These are phyloP conservation scores for Trichodelitschia bisporula DNA, from an alignment of 495 filamentous ascomycete genomes.

Conservation along the genomic window DNA sequence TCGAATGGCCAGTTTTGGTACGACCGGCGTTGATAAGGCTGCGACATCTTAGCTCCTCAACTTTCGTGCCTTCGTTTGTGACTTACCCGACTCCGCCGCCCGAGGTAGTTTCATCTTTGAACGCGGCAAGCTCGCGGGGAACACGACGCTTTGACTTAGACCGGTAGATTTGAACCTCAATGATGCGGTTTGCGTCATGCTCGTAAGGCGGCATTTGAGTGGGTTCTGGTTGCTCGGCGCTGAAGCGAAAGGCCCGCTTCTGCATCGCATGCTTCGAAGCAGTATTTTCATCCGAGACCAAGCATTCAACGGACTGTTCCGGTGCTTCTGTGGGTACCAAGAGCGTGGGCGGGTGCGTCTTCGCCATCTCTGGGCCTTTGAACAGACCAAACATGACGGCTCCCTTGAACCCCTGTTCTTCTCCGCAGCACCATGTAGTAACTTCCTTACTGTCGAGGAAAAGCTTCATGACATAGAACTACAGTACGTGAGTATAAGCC, in stretches of 20 bases:
- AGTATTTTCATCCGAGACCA: not conserved
- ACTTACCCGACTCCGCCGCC: constrained; percentile 7
- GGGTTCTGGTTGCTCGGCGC: too few species aligned
- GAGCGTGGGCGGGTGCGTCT: constrained; percentile 1
- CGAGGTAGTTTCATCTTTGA: constrained; percentile 2
- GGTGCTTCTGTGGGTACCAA: not conserved
- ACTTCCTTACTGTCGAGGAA: constrained; percentile 14
- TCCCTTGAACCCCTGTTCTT: constrained; percentile 15
- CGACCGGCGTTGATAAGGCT: constrained; percentile 17
- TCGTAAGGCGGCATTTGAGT: constrained; percentile 1
- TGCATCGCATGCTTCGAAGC: not conserved
- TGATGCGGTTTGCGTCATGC: constrained; percentile 3
- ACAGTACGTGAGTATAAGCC: not conserved
- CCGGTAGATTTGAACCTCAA: constrained; percentile 18
- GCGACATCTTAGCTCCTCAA: not conserved
- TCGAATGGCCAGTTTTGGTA: constrained; percentile 10
- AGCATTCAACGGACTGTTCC: not conserved
- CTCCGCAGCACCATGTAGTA: constrained; percentile 18
- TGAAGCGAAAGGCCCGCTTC: too few species aligned
- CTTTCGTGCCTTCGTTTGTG: not conserved
- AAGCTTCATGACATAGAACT: constrained; percentile 10
- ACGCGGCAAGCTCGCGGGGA: constrained; percentile 7
- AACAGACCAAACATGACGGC: constrained; percentile 19
- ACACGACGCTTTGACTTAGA: constrained; percentile 15
- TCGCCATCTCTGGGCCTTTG: constrained; percentile 4